phyloP scores from a whole-genome alignment of 2,329 filamentous ascomycete genomes.

The Talaromyces sp. region DNA sequence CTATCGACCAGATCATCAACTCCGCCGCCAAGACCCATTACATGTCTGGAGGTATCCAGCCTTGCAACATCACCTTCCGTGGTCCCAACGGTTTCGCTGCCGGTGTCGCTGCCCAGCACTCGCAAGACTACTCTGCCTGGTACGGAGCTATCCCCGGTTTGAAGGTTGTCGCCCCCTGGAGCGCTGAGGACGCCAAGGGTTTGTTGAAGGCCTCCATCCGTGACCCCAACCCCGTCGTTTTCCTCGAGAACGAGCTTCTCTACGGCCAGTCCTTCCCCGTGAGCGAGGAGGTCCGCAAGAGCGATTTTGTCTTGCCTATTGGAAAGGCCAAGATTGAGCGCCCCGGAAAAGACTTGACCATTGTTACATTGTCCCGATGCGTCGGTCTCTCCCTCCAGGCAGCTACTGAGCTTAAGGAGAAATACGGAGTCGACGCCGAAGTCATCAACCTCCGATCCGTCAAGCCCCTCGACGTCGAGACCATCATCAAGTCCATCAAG shows the following conservation, averaged over 20 bases:
- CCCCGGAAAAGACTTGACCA: slow-evolving; percentile 89
- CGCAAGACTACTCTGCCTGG: slow-evolving; percentile 98
- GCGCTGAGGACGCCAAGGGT: slow-evolving; percentile 96
- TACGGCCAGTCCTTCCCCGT: slow-evolving; percentile 96
- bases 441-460: slow-evolving; percentile 97
- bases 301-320: slow-evolving; percentile 95
- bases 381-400: slow-evolving; percentile 88
- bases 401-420: slow-evolving; percentile 88
- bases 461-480: slow-evolving; percentile 93
- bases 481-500: slow-evolving; percentile 96
- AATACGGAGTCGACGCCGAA: slow-evolving; percentile 92
- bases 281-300: slow-evolving; percentile 92
- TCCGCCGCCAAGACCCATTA: slow-evolving; percentile 98
- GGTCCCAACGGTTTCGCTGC: slow-evolving; percentile 97
- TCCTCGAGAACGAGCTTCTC: slow-evolving; percentile 80
- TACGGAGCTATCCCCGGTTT: slow-evolving; percentile 97
- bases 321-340: slow-evolving; percentile 99
- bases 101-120: slow-evolving; percentile 96
- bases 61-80: slow-evolving; percentile 99
- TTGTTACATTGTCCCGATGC: slow-evolving; percentile 90
- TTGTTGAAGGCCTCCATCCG: slow-evolving; percentile 96
- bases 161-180: slow-evolving; percentile 96
- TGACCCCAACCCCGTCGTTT: slow-evolving; percentile 94
- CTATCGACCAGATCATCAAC: slow-evolving; percentile 99
- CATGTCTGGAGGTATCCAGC: slow-evolving; percentile 99